phyloP scores from a whole-genome alignment of 148 eudicot genomes.

The Amaranthus cruentus region DNA sequence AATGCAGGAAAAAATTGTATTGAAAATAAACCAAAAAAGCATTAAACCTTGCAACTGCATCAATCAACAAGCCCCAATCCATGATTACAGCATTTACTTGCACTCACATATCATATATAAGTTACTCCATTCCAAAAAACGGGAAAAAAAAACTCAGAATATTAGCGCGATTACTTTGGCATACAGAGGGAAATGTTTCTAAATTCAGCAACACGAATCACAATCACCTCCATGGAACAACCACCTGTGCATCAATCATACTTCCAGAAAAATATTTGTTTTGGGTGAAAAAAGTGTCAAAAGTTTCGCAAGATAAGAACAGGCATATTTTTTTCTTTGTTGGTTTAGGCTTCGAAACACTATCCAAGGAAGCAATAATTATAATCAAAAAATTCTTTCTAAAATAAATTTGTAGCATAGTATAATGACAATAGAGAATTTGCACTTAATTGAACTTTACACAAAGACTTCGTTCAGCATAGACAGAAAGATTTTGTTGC shows the following conservation, averaged over 20 bases:
- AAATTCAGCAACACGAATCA: neutral
- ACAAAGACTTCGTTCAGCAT: neutral
- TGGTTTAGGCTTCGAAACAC: neutral
- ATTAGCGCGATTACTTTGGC: neutral
- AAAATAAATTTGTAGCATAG: neutral
- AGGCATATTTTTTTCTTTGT: neutral
- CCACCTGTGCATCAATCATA: neutral
- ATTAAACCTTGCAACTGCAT: slow-evolving; percentile 6
- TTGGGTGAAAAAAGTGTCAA: neutral
- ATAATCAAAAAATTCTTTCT: neutral
- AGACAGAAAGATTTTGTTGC: neutral
- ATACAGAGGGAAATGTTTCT: neutral
- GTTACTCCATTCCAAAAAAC: neutral
- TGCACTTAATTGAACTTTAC: neutral
- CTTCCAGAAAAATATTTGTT: neutral
- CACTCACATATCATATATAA: neutral
- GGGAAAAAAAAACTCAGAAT: neutral
- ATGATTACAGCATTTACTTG: neutral
- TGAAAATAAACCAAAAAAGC: neutral
- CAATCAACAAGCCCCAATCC: neutral
- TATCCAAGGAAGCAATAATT: neutral
- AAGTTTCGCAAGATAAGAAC: neutral
- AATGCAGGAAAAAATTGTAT: neutral
- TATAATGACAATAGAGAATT: neutral
- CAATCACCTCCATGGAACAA: neutral